Evolutionary conservation across 805 yeast species (phyloP).

Genomic region (Wickerhamomyces alni): DNA sequence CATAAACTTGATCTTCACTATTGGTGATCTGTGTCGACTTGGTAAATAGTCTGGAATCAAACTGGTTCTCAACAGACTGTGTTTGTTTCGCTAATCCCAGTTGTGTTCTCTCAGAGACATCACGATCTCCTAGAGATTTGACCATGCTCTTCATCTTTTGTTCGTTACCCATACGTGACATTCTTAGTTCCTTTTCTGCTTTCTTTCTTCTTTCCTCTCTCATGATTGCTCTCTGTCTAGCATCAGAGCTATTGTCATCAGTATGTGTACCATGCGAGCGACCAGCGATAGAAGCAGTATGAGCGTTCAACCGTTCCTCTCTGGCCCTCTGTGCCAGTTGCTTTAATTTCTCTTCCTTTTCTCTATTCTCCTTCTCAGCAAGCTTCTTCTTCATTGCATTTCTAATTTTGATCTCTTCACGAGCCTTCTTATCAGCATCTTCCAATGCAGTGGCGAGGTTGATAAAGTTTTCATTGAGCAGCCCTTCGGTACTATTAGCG

Average conservation of each 20-base stretch:
- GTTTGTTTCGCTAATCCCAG: conserved; percentile 41
- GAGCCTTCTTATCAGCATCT: conserved; percentile 55
- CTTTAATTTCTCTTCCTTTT: conserved; percentile 46
- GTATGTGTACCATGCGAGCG: conserved; percentile 3
- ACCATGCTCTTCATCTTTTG: conserved; percentile 38
- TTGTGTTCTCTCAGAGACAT: conserved; percentile 50
- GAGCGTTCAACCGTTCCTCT: conserved; percentile 23
- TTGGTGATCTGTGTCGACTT: conserved; percentile 35
- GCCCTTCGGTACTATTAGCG: conserved; percentile 26
- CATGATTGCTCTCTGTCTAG: conserved; percentile 30
- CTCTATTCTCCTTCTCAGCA: conserved; percentile 43
- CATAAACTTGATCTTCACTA: conserved; percentile 48
- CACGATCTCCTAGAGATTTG: conserved; percentile 38
- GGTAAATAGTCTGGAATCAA: conserved; percentile 54
- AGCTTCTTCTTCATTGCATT: conserved; percentile 41
- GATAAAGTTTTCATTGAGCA: conserved; percentile 52
- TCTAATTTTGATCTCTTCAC: conserved; percentile 48
- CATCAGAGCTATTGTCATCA: conserved; percentile 12
- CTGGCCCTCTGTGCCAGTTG: conserved; percentile 45
- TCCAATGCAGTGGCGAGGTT: conserved; percentile 67
- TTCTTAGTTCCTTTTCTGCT: conserved; percentile 41
- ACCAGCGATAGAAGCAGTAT: background rate
- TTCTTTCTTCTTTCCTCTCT: conserved; percentile 40
- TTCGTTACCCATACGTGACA: conserved; percentile 39
- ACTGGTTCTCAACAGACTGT: conserved; percentile 33